Conservation (phyloP, 2,329 filamentous ascomycete genomes). For the Cercospora zeina region DNA sequence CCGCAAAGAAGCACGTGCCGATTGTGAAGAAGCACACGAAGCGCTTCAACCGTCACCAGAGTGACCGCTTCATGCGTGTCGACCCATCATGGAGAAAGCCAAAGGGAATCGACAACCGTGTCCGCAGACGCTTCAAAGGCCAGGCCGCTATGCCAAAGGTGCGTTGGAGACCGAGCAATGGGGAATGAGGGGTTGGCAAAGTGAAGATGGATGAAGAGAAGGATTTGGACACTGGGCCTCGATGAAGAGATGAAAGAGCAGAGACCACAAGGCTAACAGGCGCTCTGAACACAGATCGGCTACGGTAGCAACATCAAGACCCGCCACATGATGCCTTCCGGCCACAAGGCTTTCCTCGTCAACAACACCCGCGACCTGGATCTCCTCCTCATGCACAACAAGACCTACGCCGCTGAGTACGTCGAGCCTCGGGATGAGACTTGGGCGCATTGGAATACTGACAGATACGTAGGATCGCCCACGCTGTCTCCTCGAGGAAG, state of each 20-base stretch:
- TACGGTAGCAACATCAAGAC: constrained; percentile 99
- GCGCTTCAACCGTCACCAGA: constrained; percentile 96
- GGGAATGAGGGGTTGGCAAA: constrained; percentile 9
- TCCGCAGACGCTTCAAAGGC: constrained; percentile 96
- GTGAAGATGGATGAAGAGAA: constrained; percentile 7
- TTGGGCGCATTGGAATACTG: constrained; percentile 37
- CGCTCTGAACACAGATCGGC: constrained; percentile 69
- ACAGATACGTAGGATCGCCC: constrained; percentile 72
- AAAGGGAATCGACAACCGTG: constrained; percentile 99
- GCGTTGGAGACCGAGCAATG: constrained; percentile 49
- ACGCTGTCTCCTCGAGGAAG: constrained; percentile 98
- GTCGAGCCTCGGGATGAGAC: constrained; percentile 45
- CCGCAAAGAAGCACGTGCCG: constrained; percentile 98
- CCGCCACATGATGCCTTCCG: constrained; percentile 96
- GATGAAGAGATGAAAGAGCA: constrained; percentile 15
- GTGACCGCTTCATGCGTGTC: constrained; percentile 93
- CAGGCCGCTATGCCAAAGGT: constrained; percentile 97
- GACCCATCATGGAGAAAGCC: constrained; percentile 95
- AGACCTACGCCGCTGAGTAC: constrained; percentile 97
- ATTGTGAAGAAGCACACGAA: constrained; percentile 99
- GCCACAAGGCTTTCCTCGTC: constrained; percentile 99
- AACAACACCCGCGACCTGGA: constrained; percentile 95
- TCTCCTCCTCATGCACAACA: constrained; percentile 99
- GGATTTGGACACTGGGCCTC: constrained; percentile 5
- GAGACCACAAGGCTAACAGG: constrained; percentile 24